Base-by-base conservation (phyloP, 345 rosid species). In the Eucalyptus melliodora region DNA sequence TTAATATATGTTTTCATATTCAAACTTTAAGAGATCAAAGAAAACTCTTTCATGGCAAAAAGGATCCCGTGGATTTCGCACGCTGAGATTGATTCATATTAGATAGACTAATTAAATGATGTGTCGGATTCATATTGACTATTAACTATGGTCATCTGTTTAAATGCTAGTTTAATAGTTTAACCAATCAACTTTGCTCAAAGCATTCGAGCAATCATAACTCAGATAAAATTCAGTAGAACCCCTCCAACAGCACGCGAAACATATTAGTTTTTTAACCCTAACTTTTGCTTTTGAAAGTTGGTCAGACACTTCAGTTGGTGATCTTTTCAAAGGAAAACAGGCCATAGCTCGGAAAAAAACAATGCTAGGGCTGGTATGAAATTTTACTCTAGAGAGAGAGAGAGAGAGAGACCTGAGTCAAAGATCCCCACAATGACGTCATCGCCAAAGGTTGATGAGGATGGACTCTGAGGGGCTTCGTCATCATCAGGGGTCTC, bases 371-470 rank as follows among this genome's bases (percentile, higher is more conserved):
- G 44, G 40, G 44, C 26, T 72, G 27, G 23, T 31, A 69, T 69
- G 24, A 69, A 31, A 34, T 69, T 31, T 69, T 72, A 72, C 83
- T 31, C 83, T 4, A 53, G 67, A 50, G 9, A 95, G 60, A 56
- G 27, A 16, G 77, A 53, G 19, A 34, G 62, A 50, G 26, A 53
- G 67, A 50, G 9, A 95, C 97, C 96, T 72, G 96, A 80, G 88
- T 96, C 96, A 30, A 94, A 85, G 7, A 96, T 77, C 42, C 94
- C 96, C 49, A 94, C 93, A 31, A 96, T 87, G 56, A 93, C 90
- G 59, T 94, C 92, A 44, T 88, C 90, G 3, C 96, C 95, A 88
- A 89, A 94, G 81, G 91, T 90, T 45, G 92, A 90, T 90, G 93
- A 95, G 88, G 90, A 69, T 56, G 95, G 92, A 88, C 91, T 49